Conservation (phyloP, 1,284 basidiomycete genomes). For the Sparassis latifolia region DNA sequence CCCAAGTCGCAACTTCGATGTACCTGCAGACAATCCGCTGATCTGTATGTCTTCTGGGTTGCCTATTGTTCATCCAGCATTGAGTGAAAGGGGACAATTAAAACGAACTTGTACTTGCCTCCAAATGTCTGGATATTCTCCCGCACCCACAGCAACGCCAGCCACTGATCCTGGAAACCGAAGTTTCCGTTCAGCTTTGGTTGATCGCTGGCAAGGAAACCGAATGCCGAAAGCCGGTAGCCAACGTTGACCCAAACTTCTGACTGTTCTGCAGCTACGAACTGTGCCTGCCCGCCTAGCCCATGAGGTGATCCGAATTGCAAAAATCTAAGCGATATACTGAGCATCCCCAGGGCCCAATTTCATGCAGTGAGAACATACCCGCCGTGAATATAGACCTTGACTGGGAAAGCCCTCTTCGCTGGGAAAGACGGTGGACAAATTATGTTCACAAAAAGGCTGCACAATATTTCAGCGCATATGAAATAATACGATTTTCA, state of each 20-base stretch:
- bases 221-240: constrained; percentile 67
- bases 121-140: constrained; percentile 56
- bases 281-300: constrained; percentile 55
- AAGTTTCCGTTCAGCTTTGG: constrained; percentile 62
- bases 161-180: constrained; percentile 77
- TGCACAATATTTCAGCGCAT: constrained; percentile 17
- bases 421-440: constrained; percentile 51
- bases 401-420: constrained; percentile 51
- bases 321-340: constrained; percentile 47
- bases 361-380: constrained; percentile 19
- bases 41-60: constrained; percentile 54
- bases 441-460: constrained; percentile 66
- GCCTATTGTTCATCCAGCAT: constrained; percentile 27
- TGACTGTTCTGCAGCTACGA: constrained; percentile 51
- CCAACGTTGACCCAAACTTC: constrained; percentile 72
- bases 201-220: constrained; percentile 60
- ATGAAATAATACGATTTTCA: neutral
- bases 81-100: neutral
- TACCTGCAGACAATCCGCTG: constrained; percentile 65
- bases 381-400: constrained; percentile 74
- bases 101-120: constrained; percentile 29
- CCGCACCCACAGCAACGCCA: constrained; percentile 53
- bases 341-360: neutral
- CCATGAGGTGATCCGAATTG: constrained; percentile 71
- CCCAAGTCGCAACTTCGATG: neutral